phyloP scores from a whole-genome alignment of 2,329 filamentous ascomycete species.

The Fusarium chuoi region DNA sequence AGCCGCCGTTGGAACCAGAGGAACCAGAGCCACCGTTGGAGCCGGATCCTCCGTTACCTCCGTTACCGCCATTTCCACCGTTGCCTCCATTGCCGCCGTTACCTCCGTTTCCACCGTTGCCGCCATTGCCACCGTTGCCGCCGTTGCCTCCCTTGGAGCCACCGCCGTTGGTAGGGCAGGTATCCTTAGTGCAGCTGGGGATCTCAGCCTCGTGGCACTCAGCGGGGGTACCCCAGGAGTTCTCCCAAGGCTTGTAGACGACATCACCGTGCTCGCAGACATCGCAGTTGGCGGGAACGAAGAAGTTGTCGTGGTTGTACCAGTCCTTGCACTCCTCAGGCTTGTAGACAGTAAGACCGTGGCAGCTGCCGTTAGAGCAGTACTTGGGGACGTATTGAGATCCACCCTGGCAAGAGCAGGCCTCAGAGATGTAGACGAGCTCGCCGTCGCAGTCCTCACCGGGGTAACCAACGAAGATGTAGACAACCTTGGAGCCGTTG shows the following conservation, averaged over 20 bases:
- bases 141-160: neutral
- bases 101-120: accelerated
- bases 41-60: neutral
- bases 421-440: slow-evolving; percentile 31
- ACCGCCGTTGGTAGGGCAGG: slow-evolving; percentile 5
- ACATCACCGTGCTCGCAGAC: slow-evolving; percentile 25
- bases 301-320: slow-evolving; percentile 26
- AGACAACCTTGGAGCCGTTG: slow-evolving; percentile 10
- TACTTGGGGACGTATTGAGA: slow-evolving; percentile 32
- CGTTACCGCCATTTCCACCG: neutral
- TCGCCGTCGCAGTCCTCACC: slow-evolving; percentile 33
- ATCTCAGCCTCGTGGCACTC: slow-evolving; percentile 1
- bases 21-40: neutral
- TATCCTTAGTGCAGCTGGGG: slow-evolving; percentile 4
- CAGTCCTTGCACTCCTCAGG: slow-evolving; percentile 32
- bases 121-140: accelerated
- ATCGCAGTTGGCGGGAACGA: slow-evolving; percentile 23
- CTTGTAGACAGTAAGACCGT: slow-evolving; percentile 38
- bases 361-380: slow-evolving; percentile 31
- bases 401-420: slow-evolving; percentile 36
- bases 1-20: neutral
- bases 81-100: accelerated
- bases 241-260: slow-evolving; percentile 41
- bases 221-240: slow-evolving; percentile 15
- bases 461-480: slow-evolving; percentile 35